Evolutionary conservation across 2,329 filamentous ascomycete species (phyloP), one percentile per base, ranked within the genome.

Genomic region (Aspergillus floridensis): DNA sequence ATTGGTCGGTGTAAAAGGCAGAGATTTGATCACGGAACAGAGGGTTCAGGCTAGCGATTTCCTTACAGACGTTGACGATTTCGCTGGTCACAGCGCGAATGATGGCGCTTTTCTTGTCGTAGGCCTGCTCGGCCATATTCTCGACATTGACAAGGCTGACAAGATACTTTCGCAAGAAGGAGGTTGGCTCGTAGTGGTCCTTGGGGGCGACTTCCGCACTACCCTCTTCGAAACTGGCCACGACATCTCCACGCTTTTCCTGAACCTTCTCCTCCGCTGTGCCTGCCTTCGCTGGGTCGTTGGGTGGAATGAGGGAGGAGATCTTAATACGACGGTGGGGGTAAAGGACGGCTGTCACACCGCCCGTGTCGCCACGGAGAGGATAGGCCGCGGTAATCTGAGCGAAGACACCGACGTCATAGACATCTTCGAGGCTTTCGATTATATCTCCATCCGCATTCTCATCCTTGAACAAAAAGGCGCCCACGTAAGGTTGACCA

Each of bases 31-130:
- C 95, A 59, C 93, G 87, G 82, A 99, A 99, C 21, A 99, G 83
- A 60, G 90, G 92, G 79, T 98, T 99, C 77, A 97, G 86, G 49
- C 88, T 89, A 10, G 93, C 93, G 56, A 99, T 92, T 74, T 98
- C 93, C 79, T 97, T 98, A 82, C 97, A 98, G 0, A 96, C 95
- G 74, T 97, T 98, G 73, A 99, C 92, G 62, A 99, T 98, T 79
- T 99, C 96, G 70, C 93, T 96, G 53, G 93, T 95, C 49, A 99
- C 87, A 12, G 95, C 95, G 57, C 92, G 88, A 61, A 98, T 92
- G 35, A 95, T 88, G 19, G 89, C 88, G 70, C 90, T 95, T 77
- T 93, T 96, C 71, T 92, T 89, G 74, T 98, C 95, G 73, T 91
- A 91, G 0, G 92, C 88, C 70, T 96, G 90, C 70, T 99, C 95